phyloP scores from a whole-genome alignment of 78 protist species.

The Guillardia theta region DNA sequence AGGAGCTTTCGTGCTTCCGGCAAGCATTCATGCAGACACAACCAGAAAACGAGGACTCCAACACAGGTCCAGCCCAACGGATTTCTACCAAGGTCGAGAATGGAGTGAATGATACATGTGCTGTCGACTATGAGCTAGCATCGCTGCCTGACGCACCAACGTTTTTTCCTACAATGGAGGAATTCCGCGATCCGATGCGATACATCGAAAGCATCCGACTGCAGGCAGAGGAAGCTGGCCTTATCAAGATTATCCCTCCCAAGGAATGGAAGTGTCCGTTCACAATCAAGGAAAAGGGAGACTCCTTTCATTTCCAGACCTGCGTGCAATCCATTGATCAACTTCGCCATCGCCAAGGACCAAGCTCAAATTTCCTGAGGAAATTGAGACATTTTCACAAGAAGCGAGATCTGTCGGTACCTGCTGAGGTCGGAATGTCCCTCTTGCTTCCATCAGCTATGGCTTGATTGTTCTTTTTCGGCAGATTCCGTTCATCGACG shows the following conservation, averaged over 20 bases:
- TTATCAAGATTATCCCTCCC: not conserved
- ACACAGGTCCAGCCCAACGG: no score
- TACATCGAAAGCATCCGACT: not conserved
- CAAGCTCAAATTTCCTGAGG: not conserved
- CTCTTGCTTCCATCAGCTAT: not conserved
- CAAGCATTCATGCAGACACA: no score
- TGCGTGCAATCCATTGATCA: not conserved
- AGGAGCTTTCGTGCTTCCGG: no score
- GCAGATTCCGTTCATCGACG: not conserved
- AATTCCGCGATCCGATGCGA: not conserved
- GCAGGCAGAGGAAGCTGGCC: not conserved
- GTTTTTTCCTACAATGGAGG: not conserved
- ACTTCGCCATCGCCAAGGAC: not conserved
- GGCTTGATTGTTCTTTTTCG: not conserved
- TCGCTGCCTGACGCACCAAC: slow-evolving; percentile 3
- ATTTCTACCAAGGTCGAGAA: not conserved
- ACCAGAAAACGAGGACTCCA: no score
- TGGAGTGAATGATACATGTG: not conserved
- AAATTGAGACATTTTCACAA: not conserved
- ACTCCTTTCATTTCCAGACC: not conserved
- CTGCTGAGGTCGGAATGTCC: not conserved
- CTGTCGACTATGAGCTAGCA: not conserved
- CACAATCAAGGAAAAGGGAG: not conserved
- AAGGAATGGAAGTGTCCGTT: not conserved
- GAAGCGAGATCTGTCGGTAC: not conserved